These are phyloP conservation scores for Boletellus deceptivus DNA, from an alignment of 1,284 basidiomycete species.

Conservation along the genomic window DNA sequence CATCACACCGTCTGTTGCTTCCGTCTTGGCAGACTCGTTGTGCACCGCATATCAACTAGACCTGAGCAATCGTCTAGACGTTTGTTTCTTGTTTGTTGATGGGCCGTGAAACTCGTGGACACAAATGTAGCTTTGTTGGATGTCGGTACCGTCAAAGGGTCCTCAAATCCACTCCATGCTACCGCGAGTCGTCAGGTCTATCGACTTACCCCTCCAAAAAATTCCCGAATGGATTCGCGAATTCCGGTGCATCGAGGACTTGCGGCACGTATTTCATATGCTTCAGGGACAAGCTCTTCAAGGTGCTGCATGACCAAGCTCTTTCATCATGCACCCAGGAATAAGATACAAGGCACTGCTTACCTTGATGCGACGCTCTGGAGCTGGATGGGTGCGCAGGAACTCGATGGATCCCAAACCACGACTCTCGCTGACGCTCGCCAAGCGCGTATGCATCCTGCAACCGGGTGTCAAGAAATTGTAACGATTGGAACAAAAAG, in stretches of 20 bases:
- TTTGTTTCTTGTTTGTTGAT: background rate
- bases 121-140: background rate
- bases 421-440: slow-evolving; percentile 44
- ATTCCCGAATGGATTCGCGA: slow-evolving; percentile 27
- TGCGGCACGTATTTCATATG: slow-evolving; percentile 47
- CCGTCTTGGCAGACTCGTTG: slow-evolving; percentile 9
- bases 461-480: slow-evolving; percentile 2
- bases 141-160: background rate
- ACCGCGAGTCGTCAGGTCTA: slow-evolving; percentile 10
- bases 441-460: slow-evolving; percentile 71
- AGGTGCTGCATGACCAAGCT: slow-evolving; percentile 42
- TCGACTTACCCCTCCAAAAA: slow-evolving; percentile 18
- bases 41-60: slow-evolving; percentile 5
- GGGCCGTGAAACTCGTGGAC: too few relatives aligned
- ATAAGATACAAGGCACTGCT: slow-evolving; percentile 13
- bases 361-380: slow-evolving; percentile 68
- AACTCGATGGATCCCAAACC: slow-evolving; percentile 45
- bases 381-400: slow-evolving; percentile 75
- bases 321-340: background rate
- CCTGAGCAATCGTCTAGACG: background rate
- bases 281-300: slow-evolving; percentile 55
- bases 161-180: background rate
- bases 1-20: background rate
- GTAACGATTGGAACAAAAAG: background rate
- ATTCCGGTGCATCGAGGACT: slow-evolving; percentile 46